These are phyloP conservation scores for Chalciporus piperatus DNA, from an alignment of 768 basidiomycete genomes.

Conservation along the genomic window DNA sequence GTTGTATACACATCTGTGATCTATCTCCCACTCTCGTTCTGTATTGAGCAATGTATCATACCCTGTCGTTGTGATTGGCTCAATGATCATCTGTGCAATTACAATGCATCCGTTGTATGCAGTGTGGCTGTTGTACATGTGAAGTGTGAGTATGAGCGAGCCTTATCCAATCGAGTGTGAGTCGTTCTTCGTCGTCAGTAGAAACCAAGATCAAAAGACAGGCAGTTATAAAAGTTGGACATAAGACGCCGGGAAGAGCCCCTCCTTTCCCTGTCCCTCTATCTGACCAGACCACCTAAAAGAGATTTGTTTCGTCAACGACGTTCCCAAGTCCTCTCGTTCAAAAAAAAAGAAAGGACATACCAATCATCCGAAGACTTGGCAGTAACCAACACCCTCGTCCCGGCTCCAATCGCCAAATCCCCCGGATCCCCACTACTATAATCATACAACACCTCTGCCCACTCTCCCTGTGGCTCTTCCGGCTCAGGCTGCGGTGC, in stretches of 20 bases:
- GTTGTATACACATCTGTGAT: constrained; percentile 7
- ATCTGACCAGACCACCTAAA: constrained; percentile 67
- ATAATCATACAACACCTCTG: constrained; percentile 75
- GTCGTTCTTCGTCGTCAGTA: too few relatives aligned
- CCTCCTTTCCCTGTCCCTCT: constrained; percentile 54
- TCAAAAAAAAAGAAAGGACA: constrained; percentile 16
- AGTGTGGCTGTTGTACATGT: not conserved
- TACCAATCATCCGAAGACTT: constrained; percentile 77
- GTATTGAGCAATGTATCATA: constrained; percentile 28
- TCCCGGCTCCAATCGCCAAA: constrained; percentile 53
- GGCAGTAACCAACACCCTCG: constrained; percentile 62
- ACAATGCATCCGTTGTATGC: not conserved
- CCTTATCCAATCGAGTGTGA: not conserved
- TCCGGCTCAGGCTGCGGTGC: constrained; percentile 30
- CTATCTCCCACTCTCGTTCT: constrained; percentile 34
- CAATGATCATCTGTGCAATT: constrained; percentile 11
- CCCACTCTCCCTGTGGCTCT: constrained; percentile 63
- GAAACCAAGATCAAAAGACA: not conserved
- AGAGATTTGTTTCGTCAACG: not conserved
- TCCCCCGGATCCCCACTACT: constrained; percentile 69
- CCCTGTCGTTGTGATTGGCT: constrained; percentile 24
- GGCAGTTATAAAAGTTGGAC: constrained; percentile 50
- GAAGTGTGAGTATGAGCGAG: not conserved
- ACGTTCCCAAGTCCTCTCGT: not conserved
- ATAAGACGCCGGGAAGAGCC: constrained; percentile 68